Conservation (phyloP, 306 rosid genomes). For the Trichosanthes cucumerina region DNA sequence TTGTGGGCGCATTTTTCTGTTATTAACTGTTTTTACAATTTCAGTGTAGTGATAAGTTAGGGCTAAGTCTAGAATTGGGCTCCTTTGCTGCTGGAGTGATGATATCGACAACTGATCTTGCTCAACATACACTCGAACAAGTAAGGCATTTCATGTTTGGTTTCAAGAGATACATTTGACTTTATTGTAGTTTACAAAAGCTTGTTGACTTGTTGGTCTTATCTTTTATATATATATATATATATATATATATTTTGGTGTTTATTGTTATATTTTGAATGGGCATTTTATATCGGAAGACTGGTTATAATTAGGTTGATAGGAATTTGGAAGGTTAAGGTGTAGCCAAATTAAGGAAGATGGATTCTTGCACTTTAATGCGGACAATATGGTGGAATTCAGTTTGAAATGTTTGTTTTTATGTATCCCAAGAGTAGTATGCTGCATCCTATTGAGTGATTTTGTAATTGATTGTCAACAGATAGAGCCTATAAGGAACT, state of each 20-base stretch:
- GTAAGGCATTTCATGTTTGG: slow-evolving; percentile 29
- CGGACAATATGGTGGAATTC: background rate
- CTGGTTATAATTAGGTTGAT: background rate
- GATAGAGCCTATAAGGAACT: slow-evolving; percentile 97
- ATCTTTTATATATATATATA: background rate
- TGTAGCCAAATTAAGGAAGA: background rate
- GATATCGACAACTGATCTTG: slow-evolving; percentile 99
- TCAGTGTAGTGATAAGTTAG: slow-evolving; percentile 99
- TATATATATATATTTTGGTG: background rate
- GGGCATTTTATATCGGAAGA: background rate
- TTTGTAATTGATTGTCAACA: slow-evolving; percentile 19
- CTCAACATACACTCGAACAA: slow-evolving; percentile 96
- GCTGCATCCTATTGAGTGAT: background rate
- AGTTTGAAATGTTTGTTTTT: background rate
- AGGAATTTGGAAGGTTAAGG: background rate
- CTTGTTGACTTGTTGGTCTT: background rate
- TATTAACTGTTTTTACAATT: slow-evolving; percentile 29
- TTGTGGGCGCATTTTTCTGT: slow-evolving; percentile 14
- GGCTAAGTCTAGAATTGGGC: slow-evolving; percentile 93
- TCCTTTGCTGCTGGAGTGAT: slow-evolving; percentile 99
- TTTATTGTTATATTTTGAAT: background rate
- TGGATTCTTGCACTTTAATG: background rate
- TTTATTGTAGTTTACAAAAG: background rate
- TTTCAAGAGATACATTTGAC: background rate
- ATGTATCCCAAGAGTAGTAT: background rate